A percentile compares a stretch with the other conserved stretches of the same genome.
Conservation (phyloP, 345 rosid genomes). For the thale cress (Arabidopsis thaliana) region TAIR10.1 NC_003070.9:2665001-2665500, state of each 20-base stretch:
- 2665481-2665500: neutral
- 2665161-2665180: slow-evolving; percentile 22
- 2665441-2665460: neutral
- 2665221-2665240: slow-evolving; percentile 23
- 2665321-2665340: neutral
- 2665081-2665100: slow-evolving; percentile 14
- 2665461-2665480: neutral
- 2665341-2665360: slow-evolving; percentile 17
- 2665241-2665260: slow-evolving; percentile 34
- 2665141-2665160: slow-evolving; percentile 25
- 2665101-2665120: slow-evolving; percentile 31
- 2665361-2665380: slow-evolving; percentile 14
- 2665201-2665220: slow-evolving; percentile 37
- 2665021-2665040: slow-evolving; percentile 53
- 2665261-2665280: slow-evolving; percentile 30
- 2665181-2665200: slow-evolving; percentile 22
- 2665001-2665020: slow-evolving; percentile 57
- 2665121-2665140: slow-evolving; percentile 34
- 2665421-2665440: neutral
- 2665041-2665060: slow-evolving; percentile 42
- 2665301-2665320: slow-evolving; percentile 19
- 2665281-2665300: slow-evolving; percentile 9
- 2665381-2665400: neutral
- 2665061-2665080: slow-evolving; percentile 2
- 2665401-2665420: slow-evolving; percentile 31